Conservation (phyloP, 176 grass and related monocot species). For the Metroxylon sagu region DNA sequence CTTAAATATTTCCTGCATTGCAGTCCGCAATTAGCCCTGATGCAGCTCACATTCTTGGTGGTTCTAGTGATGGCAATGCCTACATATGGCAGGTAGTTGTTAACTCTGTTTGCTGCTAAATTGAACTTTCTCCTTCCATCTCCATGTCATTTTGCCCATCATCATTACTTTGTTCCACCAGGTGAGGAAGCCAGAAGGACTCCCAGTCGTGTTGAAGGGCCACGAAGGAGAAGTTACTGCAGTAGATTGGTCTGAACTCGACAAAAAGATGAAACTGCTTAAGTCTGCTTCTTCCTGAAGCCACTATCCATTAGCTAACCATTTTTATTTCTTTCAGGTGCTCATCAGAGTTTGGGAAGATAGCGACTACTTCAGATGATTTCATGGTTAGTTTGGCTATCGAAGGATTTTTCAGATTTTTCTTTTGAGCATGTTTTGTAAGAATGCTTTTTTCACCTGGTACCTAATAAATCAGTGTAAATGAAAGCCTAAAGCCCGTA, state of each 20-base stretch:
- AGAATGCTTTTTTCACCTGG: too few relatives aligned
- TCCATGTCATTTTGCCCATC: conserved; percentile 2
- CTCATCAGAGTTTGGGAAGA: conserved; percentile 66
- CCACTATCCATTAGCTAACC: not conserved
- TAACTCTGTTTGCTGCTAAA: not conserved
- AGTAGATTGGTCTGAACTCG: conserved; percentile 62
- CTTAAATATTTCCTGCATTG: conserved; percentile 14
- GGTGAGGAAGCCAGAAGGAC: conserved; percentile 59
- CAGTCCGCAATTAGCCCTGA: conserved; percentile 85
- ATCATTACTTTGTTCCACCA: conserved; percentile 16
- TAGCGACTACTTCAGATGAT: conserved; percentile 81
- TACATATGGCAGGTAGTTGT: conserved; percentile 83
- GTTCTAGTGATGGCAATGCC: conserved; percentile 72
- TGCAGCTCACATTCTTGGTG: conserved; percentile 78
- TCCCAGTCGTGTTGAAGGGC: conserved; percentile 47
- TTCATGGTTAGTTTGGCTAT: conserved; percentile 39
- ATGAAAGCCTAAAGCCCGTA: too few relatives aligned
- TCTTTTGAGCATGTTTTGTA: too few relatives aligned
- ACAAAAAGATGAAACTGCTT: not conserved
- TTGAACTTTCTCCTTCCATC: not conserved
- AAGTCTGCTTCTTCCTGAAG: too few relatives aligned
- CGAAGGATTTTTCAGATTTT: not conserved
- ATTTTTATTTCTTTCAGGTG: conserved; percentile 49
- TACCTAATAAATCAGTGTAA: too few relatives aligned
- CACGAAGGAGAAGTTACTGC: conserved; percentile 79